Evolutionary conservation across 2,329 filamentous ascomycete genomes (phyloP).

Genomic region (Aspergillus ochraceoroseus): DNA sequence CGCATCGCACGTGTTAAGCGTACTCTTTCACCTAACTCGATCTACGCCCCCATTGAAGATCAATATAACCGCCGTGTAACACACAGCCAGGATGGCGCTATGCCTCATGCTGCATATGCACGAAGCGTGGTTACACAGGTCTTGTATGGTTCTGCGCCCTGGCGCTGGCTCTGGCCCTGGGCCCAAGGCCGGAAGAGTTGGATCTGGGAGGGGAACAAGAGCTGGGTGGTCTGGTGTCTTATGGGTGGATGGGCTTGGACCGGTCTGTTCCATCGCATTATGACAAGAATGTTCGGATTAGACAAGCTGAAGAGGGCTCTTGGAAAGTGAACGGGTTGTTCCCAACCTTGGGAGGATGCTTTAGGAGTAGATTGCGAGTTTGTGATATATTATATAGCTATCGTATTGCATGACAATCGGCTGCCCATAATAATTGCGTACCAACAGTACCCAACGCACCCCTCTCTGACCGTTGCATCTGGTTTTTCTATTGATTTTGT

Average conservation of each 20-base stretch:
- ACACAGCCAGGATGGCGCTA: slow-evolving; percentile 52
- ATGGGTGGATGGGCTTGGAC: slow-evolving; percentile 46
- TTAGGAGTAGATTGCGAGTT: no score
- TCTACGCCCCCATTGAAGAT: slow-evolving; percentile 50
- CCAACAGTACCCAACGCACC: no score
- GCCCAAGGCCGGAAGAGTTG: slow-evolving; percentile 34
- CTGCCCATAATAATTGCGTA: no score
- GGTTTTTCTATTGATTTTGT: no score
- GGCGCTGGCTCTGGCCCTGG: slow-evolving; percentile 50
- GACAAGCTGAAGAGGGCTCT: slow-evolving; percentile 40
- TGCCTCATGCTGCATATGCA: slow-evolving; percentile 53
- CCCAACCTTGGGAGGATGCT: no score
- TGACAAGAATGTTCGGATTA: slow-evolving; percentile 51
- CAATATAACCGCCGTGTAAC: slow-evolving; percentile 51
- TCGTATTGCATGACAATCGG: no score
- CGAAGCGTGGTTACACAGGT: slow-evolving; percentile 52
- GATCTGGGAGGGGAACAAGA: slow-evolving; percentile 50
- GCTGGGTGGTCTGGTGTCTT: slow-evolving; percentile 50
- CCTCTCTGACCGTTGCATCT: no score
- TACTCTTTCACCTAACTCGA: slow-evolving; percentile 44
- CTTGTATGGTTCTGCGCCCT: slow-evolving; percentile 44
- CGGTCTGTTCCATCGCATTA: slow-evolving; percentile 39
- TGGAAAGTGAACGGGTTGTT: slow-evolving; percentile 13
- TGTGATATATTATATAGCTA: no score
- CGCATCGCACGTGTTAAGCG: slow-evolving; percentile 54